Evolutionary conservation across 345 rosid species (phyloP), one percentile per base, ranked within the genome.

Genomic region (Psidium friedrichsthalianum): DNA sequence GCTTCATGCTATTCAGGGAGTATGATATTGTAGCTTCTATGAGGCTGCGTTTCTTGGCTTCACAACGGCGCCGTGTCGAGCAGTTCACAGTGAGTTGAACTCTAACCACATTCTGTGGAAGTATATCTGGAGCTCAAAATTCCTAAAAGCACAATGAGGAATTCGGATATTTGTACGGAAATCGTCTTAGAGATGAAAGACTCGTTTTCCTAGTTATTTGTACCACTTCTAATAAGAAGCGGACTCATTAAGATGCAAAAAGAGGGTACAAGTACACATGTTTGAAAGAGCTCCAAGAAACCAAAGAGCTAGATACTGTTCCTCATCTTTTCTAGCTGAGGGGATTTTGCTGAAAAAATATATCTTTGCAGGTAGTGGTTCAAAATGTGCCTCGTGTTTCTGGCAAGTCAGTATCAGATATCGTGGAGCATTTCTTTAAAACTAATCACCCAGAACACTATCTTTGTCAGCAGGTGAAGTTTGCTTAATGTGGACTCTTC

Each of bases 1-100:
- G 99, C 91, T 94, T 85, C 92, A 59, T 97, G 95, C 99, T 97
- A 24, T 97, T 93, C 92, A 93, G 91, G 90, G 99, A 97, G 86
- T 97, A 96, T 88, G 93, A 88, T 83, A 90, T 85, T 85, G 90
- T 97, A 16, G 95, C 99, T 55, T 88, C 88, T 47, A 94, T 97
- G 98, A 94, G 99, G 92, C 87, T 96, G 85, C 92, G 88, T 58
- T 96, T 94, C 90, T 88, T 97, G 94, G 98, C 95, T 90, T 90
- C 98, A 11, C 98, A 97, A 76, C 89, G 86, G 18, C 90, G 98
- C 86, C 93, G 94, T 87, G 93, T 97, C 1, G 98, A 96, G 86
- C 99, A 97, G 91, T 97, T 97, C 88, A 96, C 99, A 20, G 99
- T 97, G 89, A 94, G 99, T 92, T 88, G 55, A 87, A 29, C 25